Evolutionary conservation across 768 basidiomycete species (phyloP), one percentile per base, ranked within the genome.

Genomic region (Kwoniella sp.): DNA sequence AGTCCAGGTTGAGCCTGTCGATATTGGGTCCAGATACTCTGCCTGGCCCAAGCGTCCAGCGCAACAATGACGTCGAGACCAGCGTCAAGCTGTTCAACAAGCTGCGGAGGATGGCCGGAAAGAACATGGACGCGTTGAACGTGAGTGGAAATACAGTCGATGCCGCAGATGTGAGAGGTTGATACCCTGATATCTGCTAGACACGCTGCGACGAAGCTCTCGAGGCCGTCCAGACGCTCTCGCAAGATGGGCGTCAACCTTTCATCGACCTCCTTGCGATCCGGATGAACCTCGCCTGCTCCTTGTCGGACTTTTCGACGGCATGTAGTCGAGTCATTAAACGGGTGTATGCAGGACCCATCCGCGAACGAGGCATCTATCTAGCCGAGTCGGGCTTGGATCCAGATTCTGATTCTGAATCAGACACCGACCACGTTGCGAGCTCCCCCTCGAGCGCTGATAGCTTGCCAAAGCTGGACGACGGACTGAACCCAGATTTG

Each of bases 251-350:
- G 10, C 20, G 38, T 27, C 14, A 38, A 15, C 20, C 27, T 3
- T 33, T 54, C 5, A 52, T 58, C 15, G 56, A 59, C 15, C 50
- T 73, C 1, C 2, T 45, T 0, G 31, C 20, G 0, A 58, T 73
- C 7, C 56, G 65, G 19, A 22, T 40, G 12, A 47, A 63, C 14
- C 60, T 77, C 8, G 65, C 62, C 0, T 44, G 27, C 0, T 58
- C 65, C 1, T 49, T 77, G 1, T 17, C 40, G 4, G 50, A 53
- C 5, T 77, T 75, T 57, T 66, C 60, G 4, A 49, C 53, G 3
- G 64, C 86, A 0, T 89, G 87, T 0, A 89, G 90, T 52, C 82
- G 87, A 54, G 89, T 89, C 0, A 80, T 93, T 15, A 70, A 90
- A 62, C 80, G 88, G 44, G 66, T 88, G 14, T 91, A 90, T 63